These are phyloP conservation scores for Rhinocladiella mackenziei DNA, from an alignment of 2,329 filamentous ascomycete genomes.

Conservation along the genomic window DNA sequence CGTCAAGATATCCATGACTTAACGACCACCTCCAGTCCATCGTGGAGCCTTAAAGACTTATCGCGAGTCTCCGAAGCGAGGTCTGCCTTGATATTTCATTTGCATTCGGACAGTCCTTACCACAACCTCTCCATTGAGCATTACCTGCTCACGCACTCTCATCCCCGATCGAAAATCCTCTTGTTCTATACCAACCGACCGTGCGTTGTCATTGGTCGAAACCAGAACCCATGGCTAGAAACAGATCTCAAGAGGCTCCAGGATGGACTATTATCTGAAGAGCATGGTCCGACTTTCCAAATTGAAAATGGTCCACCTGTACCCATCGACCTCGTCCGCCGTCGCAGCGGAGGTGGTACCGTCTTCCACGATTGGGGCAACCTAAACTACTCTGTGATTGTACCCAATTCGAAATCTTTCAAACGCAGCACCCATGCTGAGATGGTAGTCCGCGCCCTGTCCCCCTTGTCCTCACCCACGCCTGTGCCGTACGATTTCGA, in stretches of 20 bases:
- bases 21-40: neutral
- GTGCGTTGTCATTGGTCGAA: slow-evolving; percentile 85
- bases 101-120: slow-evolving; percentile 67
- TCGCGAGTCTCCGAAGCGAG: slow-evolving; percentile 14
- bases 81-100: slow-evolving; percentile 64
- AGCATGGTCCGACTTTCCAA: neutral
- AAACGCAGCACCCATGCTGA: slow-evolving; percentile 82
- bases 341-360: slow-evolving; percentile 82
- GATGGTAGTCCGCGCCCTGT: slow-evolving; percentile 85
- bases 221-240: slow-evolving; percentile 97
- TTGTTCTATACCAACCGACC: slow-evolving; percentile 86
- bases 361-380: slow-evolving; percentile 94
- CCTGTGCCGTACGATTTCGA: slow-evolving; percentile 47
- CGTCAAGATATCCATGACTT: neutral
- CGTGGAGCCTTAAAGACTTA: slow-evolving; percentile 19
- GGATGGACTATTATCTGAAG: slow-evolving; percentile 34
- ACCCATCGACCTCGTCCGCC: slow-evolving; percentile 65
- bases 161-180: slow-evolving; percentile 68
- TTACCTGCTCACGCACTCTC: slow-evolving; percentile 71
- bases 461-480: slow-evolving; percentile 28
- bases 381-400: slow-evolving; percentile 91
- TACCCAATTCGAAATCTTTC: slow-evolving; percentile 64
- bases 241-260: slow-evolving; percentile 66
- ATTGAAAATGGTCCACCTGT: neutral
- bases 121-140: slow-evolving; percentile 94